Evolutionary conservation across 805 yeast species (phyloP), one percentile per base, ranked within the genome.

Genomic region (Torulaspora gathmanii): DNA sequence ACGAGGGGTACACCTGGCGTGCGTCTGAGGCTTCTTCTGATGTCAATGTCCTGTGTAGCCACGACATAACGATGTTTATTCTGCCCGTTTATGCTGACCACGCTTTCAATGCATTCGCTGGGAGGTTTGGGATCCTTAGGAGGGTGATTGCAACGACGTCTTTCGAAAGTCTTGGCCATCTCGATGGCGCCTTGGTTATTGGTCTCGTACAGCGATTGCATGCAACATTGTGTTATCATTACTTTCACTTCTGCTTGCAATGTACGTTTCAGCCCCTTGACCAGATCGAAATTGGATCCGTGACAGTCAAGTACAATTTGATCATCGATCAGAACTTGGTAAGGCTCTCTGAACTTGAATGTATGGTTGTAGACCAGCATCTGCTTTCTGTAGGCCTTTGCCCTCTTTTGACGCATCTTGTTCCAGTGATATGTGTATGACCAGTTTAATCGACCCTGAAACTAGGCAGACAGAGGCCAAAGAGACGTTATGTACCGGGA

Each of bases 151-250:
- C 99, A 93, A 55, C 96, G 80, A 68, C 99, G 79, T 68, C 97
- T 81, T 67, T 93, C 99, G 54, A 84, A 83, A 2, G 71, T 61
- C 63, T 89, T 93, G 7, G 95, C 98, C 28, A 83, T 57, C 25
- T 77, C 84, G 37, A 93, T 86, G 1, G 95, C 95, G 4, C 69
- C 72, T 56, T 86, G 90, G 57, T 86, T 78, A 20, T 78, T 77
- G 4, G 83, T 73, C 36, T 74, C 74, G 64, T 93, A 93, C 25
- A 93, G 70, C 15, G 86, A 83, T 60, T 88, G 88, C 75, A 93
- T 87, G 56, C 95, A 86, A 63, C 99, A 93, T 65, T 93, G 98
- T 2, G 99, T 88, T 44, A 93, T 85, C 95, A 93, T 78, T 16
- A 87, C 86, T 59, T 91, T 93, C 25, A 82, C 78, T 56, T 86